phyloP scores from a whole-genome alignment of 106 monocot genomes.

The Agapanthus africanus region DNA sequence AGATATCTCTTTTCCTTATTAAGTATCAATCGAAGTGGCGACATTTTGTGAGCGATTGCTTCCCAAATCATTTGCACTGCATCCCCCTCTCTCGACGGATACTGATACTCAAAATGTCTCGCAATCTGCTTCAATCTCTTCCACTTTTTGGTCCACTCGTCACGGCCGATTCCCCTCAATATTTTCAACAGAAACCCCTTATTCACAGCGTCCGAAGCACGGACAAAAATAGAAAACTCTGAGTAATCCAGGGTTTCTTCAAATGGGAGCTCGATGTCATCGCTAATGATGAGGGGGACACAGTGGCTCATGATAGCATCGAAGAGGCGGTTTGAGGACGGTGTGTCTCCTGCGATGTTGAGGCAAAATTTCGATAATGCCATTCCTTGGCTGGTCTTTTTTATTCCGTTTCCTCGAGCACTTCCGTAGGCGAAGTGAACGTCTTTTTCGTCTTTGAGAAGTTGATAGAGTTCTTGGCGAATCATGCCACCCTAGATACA shows the following conservation, averaged over 20 bases:
- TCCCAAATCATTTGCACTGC: slow-evolving; percentile 96
- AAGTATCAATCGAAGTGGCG: slow-evolving; percentile 27
- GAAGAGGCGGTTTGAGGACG: slow-evolving; percentile 85
- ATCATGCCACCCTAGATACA: slow-evolving; percentile 64
- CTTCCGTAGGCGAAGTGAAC: slow-evolving; percentile 66
- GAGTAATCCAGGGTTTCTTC: slow-evolving; percentile 79
- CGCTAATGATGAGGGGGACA: slow-evolving; percentile 80
- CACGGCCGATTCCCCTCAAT: slow-evolving; percentile 28
- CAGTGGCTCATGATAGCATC: slow-evolving; percentile 80
- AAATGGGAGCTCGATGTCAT: slow-evolving; percentile 78
- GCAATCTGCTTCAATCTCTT: slow-evolving; percentile 42
- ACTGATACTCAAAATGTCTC: slow-evolving; percentile 80
- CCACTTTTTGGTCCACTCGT: slow-evolving; percentile 83
- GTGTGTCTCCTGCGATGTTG: slow-evolving; percentile 83
- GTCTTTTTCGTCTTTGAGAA: slow-evolving; percentile 66
- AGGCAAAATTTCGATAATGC: slow-evolving; percentile 72
- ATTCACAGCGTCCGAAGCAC: slow-evolving; percentile 46
- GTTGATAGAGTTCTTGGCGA: slow-evolving; percentile 46
- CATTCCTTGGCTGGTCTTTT: slow-evolving; percentile 48
- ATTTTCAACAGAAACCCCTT: slow-evolving; percentile 49
- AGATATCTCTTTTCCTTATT: slow-evolving; percentile 37
- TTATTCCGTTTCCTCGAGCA: slow-evolving; percentile 35
- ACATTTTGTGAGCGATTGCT: slow-evolving; percentile 45
- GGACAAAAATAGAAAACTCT: slow-evolving; percentile 74
- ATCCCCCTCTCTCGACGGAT: slow-evolving; percentile 53